phyloP scores from a whole-genome alignment of 352 stramenopile genomes.

The Paralagenidium karlingii region DNA sequence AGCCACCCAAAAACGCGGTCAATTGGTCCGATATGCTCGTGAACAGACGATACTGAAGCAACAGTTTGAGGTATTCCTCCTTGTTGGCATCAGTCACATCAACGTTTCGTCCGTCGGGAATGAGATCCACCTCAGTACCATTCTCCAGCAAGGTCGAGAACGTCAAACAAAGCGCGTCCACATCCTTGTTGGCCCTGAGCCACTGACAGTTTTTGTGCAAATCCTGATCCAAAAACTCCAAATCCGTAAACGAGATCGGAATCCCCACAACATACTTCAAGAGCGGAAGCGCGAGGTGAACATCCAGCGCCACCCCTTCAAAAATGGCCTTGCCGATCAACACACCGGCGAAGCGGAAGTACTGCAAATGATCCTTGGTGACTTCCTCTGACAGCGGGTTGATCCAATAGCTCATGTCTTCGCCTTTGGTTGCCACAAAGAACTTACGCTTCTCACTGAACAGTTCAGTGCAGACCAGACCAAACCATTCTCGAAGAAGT shows the following conservation, averaged over 20 bases:
- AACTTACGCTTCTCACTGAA: slow-evolving; percentile 38
- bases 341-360: slow-evolving; percentile 48
- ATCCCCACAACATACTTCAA: slow-evolving; percentile 61
- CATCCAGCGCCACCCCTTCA: slow-evolving; percentile 45
- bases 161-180: slow-evolving; percentile 41
- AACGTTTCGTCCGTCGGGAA: slow-evolving; percentile 79
- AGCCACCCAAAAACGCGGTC: slow-evolving; percentile 43
- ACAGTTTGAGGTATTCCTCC: slow-evolving; percentile 77
- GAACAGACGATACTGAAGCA: slow-evolving; percentile 69
- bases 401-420: slow-evolving; percentile 62
- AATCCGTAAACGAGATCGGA: slow-evolving; percentile 63
- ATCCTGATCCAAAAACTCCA: slow-evolving; percentile 62
- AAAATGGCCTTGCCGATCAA: slow-evolving; percentile 53
- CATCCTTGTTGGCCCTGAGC: slow-evolving; percentile 42
- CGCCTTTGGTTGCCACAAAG: slow-evolving; percentile 41
- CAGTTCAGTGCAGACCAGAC: slow-evolving; percentile 33
- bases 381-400: slow-evolving; percentile 35
- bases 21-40: slow-evolving; percentile 51
- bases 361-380: slow-evolving; percentile 25
- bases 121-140: slow-evolving; percentile 79
- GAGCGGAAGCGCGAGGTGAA: slow-evolving; percentile 46
- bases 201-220: slow-evolving; percentile 52
- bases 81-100: slow-evolving; percentile 95
- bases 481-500: slow-evolving; percentile 57
- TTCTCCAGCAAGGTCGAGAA: slow-evolving; percentile 62